Evolutionary conservation across 352 stramenopile species (phyloP), one percentile per base, ranked within the genome.

Genomic region (Globisporangium apiculatum): DNA sequence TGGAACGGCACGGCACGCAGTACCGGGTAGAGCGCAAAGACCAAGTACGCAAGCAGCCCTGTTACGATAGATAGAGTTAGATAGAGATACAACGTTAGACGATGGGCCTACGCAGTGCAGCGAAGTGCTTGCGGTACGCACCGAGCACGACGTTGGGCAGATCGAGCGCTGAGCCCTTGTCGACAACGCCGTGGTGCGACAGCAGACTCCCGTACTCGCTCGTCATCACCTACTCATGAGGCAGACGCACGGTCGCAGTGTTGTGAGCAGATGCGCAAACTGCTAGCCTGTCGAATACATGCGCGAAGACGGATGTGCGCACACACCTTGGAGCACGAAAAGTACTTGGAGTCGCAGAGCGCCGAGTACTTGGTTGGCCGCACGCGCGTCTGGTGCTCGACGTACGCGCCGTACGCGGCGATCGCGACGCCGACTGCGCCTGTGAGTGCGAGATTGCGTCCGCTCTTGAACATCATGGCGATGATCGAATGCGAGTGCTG

Each of bases 171-270:
- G 78, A 86, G 31, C 64, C 53, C 31, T 65, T 69, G 35, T 59
- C 36, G 17, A 83, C 78, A 5, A 86, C 18, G 3, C 72, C 66
- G 57, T 71, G 67, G 53, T 75, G 55, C 42, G 64, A 65, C 46
- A 85, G 62, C 51, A 88, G 43, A 57, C 62, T 73, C 7, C 78
- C 75, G 58, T 79, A 83, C 59, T 79, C 70, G 55, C 75, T 88
- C 24, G 68, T 71, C 67, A 86, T 71, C 41, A 81, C 69, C 72
- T 80, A 42, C n/a, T 24, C 9, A 15, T 31, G 24, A 31, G 24
- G 24, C 24, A 8, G 18, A 7, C 17, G n/a, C 7, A 48, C 11
- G 5, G 7, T 38, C 48, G 35, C 4, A 50, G n/a, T 35, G 45
- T 14, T 17, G n/a, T 18, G 9, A 47, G 24, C 10, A 31, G 24